These are phyloP conservation scores for Cornus florida DNA, from an alignment of 148 eudicot genomes.

Conservation along the genomic window DNA sequence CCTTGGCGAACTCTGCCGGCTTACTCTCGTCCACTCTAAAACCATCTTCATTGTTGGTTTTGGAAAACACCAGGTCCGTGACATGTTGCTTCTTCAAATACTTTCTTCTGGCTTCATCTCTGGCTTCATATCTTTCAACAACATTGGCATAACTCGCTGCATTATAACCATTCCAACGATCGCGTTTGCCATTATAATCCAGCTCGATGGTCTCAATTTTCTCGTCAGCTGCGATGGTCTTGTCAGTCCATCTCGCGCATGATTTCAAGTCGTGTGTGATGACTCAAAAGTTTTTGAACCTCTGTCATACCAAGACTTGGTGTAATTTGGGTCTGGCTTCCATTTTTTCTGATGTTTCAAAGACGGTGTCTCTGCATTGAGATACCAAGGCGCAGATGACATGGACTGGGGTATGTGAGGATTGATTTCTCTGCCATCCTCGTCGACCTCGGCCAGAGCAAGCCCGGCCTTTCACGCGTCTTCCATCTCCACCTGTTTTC, in stretches of 20 bases:
- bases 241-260: conserved; percentile 86
- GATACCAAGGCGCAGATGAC: conserved; percentile 99
- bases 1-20: conserved; percentile 96
- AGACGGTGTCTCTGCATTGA: conserved; percentile 48
- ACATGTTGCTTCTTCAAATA: conserved; percentile 79
- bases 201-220: too few relatives aligned
- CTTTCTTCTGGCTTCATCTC: conserved; percentile 86
- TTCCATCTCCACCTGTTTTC: conserved; percentile 88
- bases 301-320: conserved; percentile 83
- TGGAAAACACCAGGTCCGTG: conserved; percentile 65
- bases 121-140: conserved; percentile 54
- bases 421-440: conserved; percentile 96
- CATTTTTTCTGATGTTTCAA: conserved; percentile 95
- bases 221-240: conserved; percentile 49
- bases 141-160: conserved; percentile 51
- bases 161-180: conserved; percentile 98
- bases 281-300: conserved; percentile 74
- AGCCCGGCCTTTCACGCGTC: conserved; percentile 97
- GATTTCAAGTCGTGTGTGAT: conserved; percentile 48
- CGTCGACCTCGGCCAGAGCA: conserved; percentile 94
- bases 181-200: conserved; percentile 20
- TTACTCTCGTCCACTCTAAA: conserved; percentile 95
- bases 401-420: conserved; percentile 98
- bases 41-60: conserved; percentile 45
- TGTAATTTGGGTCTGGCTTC: conserved; percentile 77